Evolutionary conservation across 1,284 basidiomycete genomes (phyloP).

Genomic region (Moesziomyces antarcticus): DNA sequence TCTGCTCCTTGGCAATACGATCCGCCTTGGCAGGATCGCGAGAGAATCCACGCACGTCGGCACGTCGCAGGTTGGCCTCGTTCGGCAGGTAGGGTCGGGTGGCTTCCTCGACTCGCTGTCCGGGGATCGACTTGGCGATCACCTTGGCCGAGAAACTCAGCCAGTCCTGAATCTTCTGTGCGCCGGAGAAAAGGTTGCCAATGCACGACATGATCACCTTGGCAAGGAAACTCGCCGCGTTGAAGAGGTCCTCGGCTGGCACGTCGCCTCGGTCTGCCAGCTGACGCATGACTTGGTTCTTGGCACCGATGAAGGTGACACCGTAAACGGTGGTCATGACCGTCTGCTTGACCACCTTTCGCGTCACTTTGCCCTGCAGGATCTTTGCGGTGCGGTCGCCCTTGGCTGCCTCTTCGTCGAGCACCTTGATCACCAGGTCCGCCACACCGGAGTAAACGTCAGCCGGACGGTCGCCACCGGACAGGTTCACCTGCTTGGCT

Average conservation of each 20-base stretch:
- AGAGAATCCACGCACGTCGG: conserved; percentile 32
- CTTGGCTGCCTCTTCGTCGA: conserved; percentile 72
- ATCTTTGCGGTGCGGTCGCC: conserved; percentile 75
- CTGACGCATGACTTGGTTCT: conserved; percentile 93
- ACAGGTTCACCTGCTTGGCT: conserved; percentile 91
- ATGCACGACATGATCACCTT: conserved; percentile 72
- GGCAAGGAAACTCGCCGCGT: conserved; percentile 80
- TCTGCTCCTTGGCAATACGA: conserved; percentile 76
- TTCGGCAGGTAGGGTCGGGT: conserved; percentile 44
- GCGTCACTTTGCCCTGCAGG: conserved; percentile 82
- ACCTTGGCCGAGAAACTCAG: conserved; percentile 83
- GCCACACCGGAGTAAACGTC: conserved; percentile 98
- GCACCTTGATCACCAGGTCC: conserved; percentile 68
- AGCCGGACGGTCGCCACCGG: conserved; percentile 84
- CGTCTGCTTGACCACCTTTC: conserved; percentile 99
- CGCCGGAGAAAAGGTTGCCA: conserved; percentile 90
- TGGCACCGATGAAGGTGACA: conserved; percentile 93
- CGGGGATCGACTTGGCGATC: conserved; percentile 87
- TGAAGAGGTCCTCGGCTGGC: conserved; percentile 78
- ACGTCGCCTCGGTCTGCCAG: conserved; percentile 82
- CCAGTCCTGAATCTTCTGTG: conserved; percentile 92
- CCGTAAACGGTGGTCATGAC: conserved; percentile 99
- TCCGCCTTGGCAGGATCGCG: conserved; percentile 46
- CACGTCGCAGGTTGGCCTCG: conserved; percentile 16
- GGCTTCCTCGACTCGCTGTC: conserved; percentile 76